Evolutionary conservation across 2,329 filamentous ascomycete genomes (phyloP), one percentile per base, ranked within the genome.

Genomic region (Pezicula carpinea): DNA sequence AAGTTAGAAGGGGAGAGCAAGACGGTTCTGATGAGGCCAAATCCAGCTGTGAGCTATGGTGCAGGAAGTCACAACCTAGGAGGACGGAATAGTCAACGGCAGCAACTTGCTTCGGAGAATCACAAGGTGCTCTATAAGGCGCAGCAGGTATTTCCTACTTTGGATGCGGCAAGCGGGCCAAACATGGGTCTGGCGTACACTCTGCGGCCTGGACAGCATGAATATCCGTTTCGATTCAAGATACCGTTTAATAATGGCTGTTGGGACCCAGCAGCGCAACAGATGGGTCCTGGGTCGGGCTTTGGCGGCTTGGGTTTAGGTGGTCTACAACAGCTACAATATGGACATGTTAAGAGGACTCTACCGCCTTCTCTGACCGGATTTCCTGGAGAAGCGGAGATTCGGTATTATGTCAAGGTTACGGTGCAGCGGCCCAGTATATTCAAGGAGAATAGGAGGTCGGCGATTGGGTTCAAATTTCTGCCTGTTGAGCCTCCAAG

Each of bases 351-450:
- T 53, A 93, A 87, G 61, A 82, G 83, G 57, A 95, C 91, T 0
- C 74, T 99, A 10, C 93, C 93, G 5, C 93, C 93, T 0, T 95
- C 90, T 4, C 71, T 97, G 45, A 87, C 79, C n/a, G 89, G 89
- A 3, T 91, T 93, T 55, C 88, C 89, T 0, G 85, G 85, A 26
- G 82, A 91, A 65, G 92, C 91, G 18, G 90, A 96, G 67, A 91
- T 97, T 50, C 80, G 84, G 56, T 99, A 99, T 68, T 99, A 88
- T 64, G 77, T 97, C 63, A 99, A 99, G 66, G 89, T 87, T n/a
- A 97, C 93, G 0, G 83, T 97, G 5, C 88, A 90, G 60, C 77
- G 90, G n/a, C 89, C 90, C 0, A 84, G 87, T 13, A 76, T 96
- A 49, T 89, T 95, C 67, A 92, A 92, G 63, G 90, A 96, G 68